phyloP scores from a whole-genome alignment of 2,329 filamentous ascomycete species.

The Lojkania enalia region DNA sequence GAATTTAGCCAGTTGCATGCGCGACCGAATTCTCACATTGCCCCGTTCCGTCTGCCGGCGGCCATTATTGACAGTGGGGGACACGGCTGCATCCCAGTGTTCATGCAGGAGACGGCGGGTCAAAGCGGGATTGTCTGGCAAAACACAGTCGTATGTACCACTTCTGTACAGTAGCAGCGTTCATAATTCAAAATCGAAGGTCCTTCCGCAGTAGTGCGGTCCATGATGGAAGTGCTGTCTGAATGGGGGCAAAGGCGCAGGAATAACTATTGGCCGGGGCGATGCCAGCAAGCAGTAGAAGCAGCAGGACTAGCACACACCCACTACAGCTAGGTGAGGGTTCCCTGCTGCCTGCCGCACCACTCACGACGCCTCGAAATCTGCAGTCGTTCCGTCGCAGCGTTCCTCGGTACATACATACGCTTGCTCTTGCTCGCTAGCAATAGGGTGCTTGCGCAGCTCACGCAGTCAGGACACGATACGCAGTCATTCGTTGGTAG shows the following conservation, averaged over 20 bases:
- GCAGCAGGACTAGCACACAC: too few species aligned
- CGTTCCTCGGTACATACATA: constrained; percentile 7
- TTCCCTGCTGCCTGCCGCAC: constrained; percentile 1
- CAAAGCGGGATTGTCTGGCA: not conserved
- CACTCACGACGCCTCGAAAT: constrained; percentile 8
- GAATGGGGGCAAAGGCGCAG: too few species aligned
- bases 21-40: constrained; percentile 14
- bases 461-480: constrained; percentile 14
- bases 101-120: constrained; percentile 3
- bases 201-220: too few species aligned
- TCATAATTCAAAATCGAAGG: too few species aligned
- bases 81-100: not conserved
- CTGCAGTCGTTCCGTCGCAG: constrained; percentile 11
- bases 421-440: constrained; percentile 13
- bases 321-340: not conserved
- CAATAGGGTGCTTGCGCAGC: not conserved
- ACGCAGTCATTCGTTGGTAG: not conserved
- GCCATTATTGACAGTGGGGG: not conserved
- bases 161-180: too few species aligned
- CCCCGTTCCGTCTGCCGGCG: too few species aligned
- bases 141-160: too few species aligned
- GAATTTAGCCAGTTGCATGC: constrained; percentile 17
- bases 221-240: too few species aligned
- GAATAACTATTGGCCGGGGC: too few species aligned
- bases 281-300: too few species aligned